Percentiles rank a stretch among this genome's conserved stretches.
Evolutionary conservation across 306 rosid species (phyloP).

Genomic region (Vicia villosa): DNA sequence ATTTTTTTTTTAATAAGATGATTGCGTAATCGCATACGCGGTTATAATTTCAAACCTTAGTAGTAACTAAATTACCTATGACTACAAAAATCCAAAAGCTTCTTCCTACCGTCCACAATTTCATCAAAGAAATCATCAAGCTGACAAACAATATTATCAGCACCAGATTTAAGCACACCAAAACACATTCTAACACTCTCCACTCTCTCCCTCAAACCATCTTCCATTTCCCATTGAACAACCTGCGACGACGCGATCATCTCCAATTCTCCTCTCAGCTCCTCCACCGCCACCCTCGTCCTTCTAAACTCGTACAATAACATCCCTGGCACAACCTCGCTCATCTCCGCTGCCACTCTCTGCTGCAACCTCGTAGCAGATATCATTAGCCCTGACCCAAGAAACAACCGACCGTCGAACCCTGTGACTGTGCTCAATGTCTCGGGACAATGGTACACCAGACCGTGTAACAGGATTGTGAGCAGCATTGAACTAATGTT

Average conservation of each 20-base stretch:
- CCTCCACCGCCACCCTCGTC: constrained; percentile 79
- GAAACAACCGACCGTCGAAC: constrained; percentile 69
- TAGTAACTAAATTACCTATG: constrained; percentile 33
- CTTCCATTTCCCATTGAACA: constrained; percentile 60
- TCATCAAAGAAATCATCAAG: constrained; percentile 98
- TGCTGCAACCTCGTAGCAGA: constrained; percentile 76
- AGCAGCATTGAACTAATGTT: constrained; percentile 88
- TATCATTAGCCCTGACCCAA: constrained; percentile 69
- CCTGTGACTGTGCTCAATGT: constrained; percentile 44
- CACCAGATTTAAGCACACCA: constrained; percentile 79
- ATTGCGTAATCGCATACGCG: background rate
- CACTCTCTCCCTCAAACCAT: constrained; percentile 66
- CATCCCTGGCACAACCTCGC: constrained; percentile 59
- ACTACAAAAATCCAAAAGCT: constrained; percentile 95
- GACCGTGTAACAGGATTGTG: constrained; percentile 64
- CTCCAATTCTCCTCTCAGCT: constrained; percentile 72
- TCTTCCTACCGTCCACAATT: constrained; percentile 96
- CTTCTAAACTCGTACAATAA: constrained; percentile 67
- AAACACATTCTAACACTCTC: constrained; percentile 69
- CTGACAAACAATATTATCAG: constrained; percentile 77
- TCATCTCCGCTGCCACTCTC: constrained; percentile 74
- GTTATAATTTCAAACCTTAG: background rate
- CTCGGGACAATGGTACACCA: constrained; percentile 77
- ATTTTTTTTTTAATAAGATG: background rate
- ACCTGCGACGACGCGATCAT: constrained; percentile 25